Percentiles rank a stretch among this genome's conserved stretches.
These are phyloP conservation scores for Ceratobasidium sp. DNA, from an alignment of 1,284 basidiomycete genomes.

Conservation along the genomic window DNA sequence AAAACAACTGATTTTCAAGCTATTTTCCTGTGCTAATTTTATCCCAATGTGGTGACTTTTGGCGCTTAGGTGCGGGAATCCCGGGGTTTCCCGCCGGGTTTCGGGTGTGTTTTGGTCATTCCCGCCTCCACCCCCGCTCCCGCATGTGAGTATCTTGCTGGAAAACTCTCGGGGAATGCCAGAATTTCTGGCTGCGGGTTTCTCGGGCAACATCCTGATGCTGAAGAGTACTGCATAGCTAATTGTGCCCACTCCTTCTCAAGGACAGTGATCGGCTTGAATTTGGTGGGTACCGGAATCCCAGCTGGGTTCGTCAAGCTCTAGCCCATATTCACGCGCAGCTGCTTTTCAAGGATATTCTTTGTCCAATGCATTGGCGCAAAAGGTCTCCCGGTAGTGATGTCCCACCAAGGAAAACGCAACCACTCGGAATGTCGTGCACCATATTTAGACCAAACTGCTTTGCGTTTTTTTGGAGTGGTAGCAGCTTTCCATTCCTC, in stretches of 20 bases:
- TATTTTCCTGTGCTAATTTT: too few species aligned
- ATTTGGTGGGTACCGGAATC: not conserved
- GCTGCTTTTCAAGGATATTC: not conserved
- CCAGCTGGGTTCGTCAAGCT: not conserved
- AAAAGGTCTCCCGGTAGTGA: not conserved
- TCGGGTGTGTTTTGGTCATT: too few species aligned
- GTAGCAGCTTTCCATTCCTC: not conserved
- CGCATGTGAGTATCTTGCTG: too few species aligned
- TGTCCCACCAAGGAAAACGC: not conserved
- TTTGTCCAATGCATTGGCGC: conserved; percentile 20
- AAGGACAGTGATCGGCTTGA: not conserved
- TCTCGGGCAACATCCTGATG: too few species aligned
- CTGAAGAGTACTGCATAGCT: not conserved
- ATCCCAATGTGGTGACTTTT: too few species aligned
- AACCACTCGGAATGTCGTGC: not conserved
- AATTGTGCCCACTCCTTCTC: not conserved
- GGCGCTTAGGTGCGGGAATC: too few species aligned
- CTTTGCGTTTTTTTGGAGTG: too few species aligned
- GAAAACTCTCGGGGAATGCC: too few species aligned
- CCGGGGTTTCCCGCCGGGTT: too few species aligned
- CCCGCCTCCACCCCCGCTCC: too few species aligned
- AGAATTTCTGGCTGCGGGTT: too few species aligned
- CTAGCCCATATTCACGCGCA: conserved; percentile 2
- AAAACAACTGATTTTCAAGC: too few species aligned
- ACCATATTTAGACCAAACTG: not conserved